Conservation (phyloP, 345 rosid genomes). For the Brassica incana region DNA sequence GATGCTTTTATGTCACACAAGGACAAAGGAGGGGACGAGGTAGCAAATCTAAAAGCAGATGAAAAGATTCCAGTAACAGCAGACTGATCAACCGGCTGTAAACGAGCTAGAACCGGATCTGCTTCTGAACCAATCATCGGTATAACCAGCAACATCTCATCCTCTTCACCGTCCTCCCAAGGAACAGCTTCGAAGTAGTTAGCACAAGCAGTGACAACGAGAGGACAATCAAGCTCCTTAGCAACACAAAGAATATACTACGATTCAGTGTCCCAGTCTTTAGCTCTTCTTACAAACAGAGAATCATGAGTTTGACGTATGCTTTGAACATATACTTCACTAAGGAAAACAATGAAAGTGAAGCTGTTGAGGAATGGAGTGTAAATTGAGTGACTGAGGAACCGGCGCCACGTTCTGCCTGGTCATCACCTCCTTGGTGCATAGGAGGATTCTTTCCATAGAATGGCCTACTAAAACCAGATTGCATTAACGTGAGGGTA, state of each 20-base stretch:
- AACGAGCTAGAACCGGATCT: constrained; percentile 71
- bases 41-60: constrained; percentile 66
- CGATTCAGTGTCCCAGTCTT: too few species aligned
- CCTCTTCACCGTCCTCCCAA: constrained; percentile 95
- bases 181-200: constrained; percentile 93
- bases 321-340: too few species aligned
- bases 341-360: too few species aligned
- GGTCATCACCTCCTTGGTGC: constrained; percentile 68
- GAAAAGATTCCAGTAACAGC: constrained; percentile 56
- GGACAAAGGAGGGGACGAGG: constrained; percentile 56
- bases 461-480: constrained; percentile 65
- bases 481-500: constrained; percentile 65
- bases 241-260: constrained; percentile 60
- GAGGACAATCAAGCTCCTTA: constrained; percentile 61
- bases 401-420: constrained; percentile 50
- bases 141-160: constrained; percentile 68
- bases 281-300: too few species aligned
- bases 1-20: constrained; percentile 63
- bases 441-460: constrained; percentile 47
- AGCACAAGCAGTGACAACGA: constrained; percentile 63
- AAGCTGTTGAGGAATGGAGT: constrained; percentile 60
- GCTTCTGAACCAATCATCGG: constrained; percentile 69
- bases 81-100: constrained; percentile 67
- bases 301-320: too few species aligned
- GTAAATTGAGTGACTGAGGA: constrained; percentile 19